phyloP scores from a whole-genome alignment of 495 filamentous ascomycete species.

The Terfezia claveryi region DNA sequence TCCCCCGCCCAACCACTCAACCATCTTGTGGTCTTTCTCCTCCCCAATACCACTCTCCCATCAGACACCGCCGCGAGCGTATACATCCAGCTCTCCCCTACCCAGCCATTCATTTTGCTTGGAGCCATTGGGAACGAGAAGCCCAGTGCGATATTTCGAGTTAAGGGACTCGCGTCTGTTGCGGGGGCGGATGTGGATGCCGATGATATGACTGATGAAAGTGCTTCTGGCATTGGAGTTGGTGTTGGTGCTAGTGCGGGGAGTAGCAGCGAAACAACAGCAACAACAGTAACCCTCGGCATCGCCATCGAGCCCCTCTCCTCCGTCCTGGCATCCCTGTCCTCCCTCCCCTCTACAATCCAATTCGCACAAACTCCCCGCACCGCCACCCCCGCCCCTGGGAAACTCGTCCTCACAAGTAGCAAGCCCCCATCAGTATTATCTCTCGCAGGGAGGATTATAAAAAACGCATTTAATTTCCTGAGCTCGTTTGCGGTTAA shows the following conservation, averaged over 20 bases:
- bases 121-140: slow-evolving; percentile 76
- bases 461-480: slow-evolving; percentile 94
- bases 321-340: slow-evolving; percentile 46
- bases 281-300: slow-evolving; percentile 46
- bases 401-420: no score
- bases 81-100: slow-evolving; percentile 48
- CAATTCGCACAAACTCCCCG: slow-evolving; percentile 38
- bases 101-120: slow-evolving; percentile 49
- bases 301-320: slow-evolving; percentile 59
- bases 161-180: slow-evolving; percentile 12
- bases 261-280: background rate
- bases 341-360: slow-evolving; percentile 27
- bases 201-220: slow-evolving; percentile 25
- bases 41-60: slow-evolving; percentile 56
- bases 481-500: slow-evolving; percentile 57
- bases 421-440: no score
- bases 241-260: background rate
- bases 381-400: background rate
- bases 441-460: slow-evolving; percentile 64
- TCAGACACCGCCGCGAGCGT: slow-evolving; percentile 63
- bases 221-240: background rate
- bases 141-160: slow-evolving; percentile 59
- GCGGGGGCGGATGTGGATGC: slow-evolving; percentile 22
- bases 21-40: slow-evolving; percentile 74
- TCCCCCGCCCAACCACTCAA: slow-evolving; percentile 34